Evolutionary conservation across 495 filamentous ascomycete genomes (phyloP), one percentile per base, ranked within the genome.

Genomic region (Aspergillus haitiensis): DNA sequence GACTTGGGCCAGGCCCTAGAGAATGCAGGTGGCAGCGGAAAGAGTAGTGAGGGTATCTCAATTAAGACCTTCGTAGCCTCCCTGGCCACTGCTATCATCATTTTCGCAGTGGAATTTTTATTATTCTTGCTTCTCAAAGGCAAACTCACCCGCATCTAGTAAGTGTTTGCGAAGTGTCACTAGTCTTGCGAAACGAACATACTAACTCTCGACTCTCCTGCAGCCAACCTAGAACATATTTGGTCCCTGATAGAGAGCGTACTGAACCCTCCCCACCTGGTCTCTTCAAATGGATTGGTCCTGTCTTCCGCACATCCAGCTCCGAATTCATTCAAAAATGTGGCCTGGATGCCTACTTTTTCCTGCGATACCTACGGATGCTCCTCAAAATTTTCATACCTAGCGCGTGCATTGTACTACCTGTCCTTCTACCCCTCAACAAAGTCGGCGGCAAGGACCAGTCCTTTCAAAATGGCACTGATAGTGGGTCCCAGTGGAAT

Each of bases 311-410:
- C 67, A 91, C 91, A 55, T 81, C 84, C 48, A 88, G 92, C 72
- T 80, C 88, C n/a, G 91, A 96, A 62, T 88, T 97, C 68, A 94
- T 97, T 60, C 87, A 90, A 40, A 97, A 96, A 73, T 96, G 91
- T 71, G 94, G 94, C 6, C 82, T 98, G 40, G 94, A 98, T 73
- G 93, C 95, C 66, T 98, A 97, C 78, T 96, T 98, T 74, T 98
- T 98, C 75, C 81, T 98, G 1, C 90, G 95, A 55, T 98, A 96
- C 70, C 81, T 98, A 13, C 90, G 93, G 56, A 94, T 96, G 71
- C 84, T 98, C 3, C 82, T 98, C 39, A 88, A 95, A 67, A 93
- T 97, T 60, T 98, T 98, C 67, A 70, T 94, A 16, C 89, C 92
- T 7, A 79, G 96, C 55, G 89, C 88, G 21, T 48, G 88, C 16